Evolutionary conservation across 1,284 basidiomycete genomes (phyloP).

Genomic region (Hemileia vastatrix): DNA sequence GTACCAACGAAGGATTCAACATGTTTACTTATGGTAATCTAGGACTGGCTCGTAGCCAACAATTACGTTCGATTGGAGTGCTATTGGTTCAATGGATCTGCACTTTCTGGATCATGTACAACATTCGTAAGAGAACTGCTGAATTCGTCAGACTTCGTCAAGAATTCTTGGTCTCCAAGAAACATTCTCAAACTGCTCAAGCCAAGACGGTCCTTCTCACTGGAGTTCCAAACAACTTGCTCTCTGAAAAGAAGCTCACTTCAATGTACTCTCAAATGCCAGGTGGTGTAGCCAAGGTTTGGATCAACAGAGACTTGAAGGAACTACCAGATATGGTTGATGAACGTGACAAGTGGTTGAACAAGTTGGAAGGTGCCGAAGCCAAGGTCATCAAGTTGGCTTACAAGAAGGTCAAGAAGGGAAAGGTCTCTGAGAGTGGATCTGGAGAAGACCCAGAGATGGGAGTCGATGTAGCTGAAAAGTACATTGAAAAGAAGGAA

Average conservation of each 20-base stretch:
- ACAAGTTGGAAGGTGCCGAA: slow-evolving; percentile 75
- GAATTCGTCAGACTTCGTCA: slow-evolving; percentile 74
- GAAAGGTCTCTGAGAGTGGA: too few species aligned
- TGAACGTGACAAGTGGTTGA: slow-evolving; percentile 60
- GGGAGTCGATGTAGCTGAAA: slow-evolving; percentile 46
- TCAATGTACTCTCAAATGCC: slow-evolving; percentile 62
- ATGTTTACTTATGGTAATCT: not conserved
- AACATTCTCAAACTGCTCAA: slow-evolving; percentile 64
- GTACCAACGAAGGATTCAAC: not conserved
- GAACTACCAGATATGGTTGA: slow-evolving; percentile 73
- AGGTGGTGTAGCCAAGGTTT: slow-evolving; percentile 74
- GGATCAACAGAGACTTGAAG: slow-evolving; percentile 81
- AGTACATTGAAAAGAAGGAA: slow-evolving; percentile 58
- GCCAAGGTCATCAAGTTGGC: slow-evolving; percentile 64
- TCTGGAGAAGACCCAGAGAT: slow-evolving; percentile 43
- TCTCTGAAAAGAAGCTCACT: slow-evolving; percentile 57
- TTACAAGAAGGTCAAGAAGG: slow-evolving; percentile 50
- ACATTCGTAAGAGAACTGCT: slow-evolving; percentile 69
- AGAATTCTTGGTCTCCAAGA: slow-evolving; percentile 63
- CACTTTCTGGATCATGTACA: slow-evolving; percentile 69
- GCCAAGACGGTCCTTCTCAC: slow-evolving; percentile 80
- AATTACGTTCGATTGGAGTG: not conserved
- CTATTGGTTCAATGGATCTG: not conserved
- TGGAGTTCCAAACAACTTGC: slow-evolving; percentile 67
- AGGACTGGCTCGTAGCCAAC: not conserved